Evolutionary conservation across 805 yeast genomes (phyloP), one percentile per base, ranked within the genome.

Genomic region (Nakazawaea anatomiae): DNA sequence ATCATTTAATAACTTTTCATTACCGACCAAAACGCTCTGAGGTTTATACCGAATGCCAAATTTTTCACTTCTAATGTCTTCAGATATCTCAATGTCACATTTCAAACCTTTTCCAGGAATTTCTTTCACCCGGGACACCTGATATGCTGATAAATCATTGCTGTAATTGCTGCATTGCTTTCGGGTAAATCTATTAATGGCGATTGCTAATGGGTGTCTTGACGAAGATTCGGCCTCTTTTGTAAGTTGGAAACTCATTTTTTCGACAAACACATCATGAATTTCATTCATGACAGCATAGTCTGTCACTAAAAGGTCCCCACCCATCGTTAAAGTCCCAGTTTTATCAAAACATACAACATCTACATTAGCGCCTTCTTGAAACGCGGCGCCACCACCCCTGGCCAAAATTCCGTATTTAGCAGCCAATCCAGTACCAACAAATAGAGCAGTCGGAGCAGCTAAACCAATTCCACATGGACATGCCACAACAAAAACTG

Each of bases 381-480:
- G 90, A 61, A 87, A 85, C 2, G 92, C 89, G 45, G 80, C 83
- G 35, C 94, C 94, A 5, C 94, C 94, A 14, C 92, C 92, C 55
- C 85, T 77, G 1, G 87, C 89, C 39, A 87, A 70, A 47, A 87
- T 81, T 25, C 92, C 94, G 61, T 80, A 68, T 59, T 82, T 83
- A 11, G 94, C 94, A 38, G 91, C 89, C 47, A 87, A 63, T 0
- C 92, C 89, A 14, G 89, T 73, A 2, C 94, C 94, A 10, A 87
- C 89, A 69, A 83, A 85, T 40, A 87, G 63, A 0, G 94, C 92
- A 1, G 92, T 86, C 1, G 94, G 94, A 1, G 92, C 94, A 28
- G 94, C 94, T 27, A 87, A 69, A 1, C 92, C 94, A 57, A 87
- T 79, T 1, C 92, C 95, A 70, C 94, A 87, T 1, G 95, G 95